Percentiles rank a stretch among this genome's conserved stretches.
Evolutionary conservation across 2,329 filamentous ascomycete species (phyloP).

Genomic region (Ophiobolus disseminans): DNA sequence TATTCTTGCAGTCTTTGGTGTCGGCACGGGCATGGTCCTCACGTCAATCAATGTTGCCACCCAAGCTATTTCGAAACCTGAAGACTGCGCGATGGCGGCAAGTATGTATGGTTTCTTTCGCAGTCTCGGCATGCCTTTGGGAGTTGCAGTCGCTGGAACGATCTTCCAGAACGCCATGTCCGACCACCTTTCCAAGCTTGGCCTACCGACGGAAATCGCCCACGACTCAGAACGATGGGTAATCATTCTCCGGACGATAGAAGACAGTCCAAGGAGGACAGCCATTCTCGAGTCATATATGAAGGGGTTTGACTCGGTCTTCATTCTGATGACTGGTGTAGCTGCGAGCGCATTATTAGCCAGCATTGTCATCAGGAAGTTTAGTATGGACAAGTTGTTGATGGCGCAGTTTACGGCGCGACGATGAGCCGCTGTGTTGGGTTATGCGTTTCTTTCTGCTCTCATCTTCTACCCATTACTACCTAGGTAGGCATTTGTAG

Average conservation of each 20-base stretch:
- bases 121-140: slow-evolving; percentile 55
- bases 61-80: slow-evolving; percentile 46
- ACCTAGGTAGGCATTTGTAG: too few species aligned
- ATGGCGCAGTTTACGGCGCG: slow-evolving; percentile 28
- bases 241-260: slow-evolving; percentile 28
- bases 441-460: background rate
- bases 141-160: slow-evolving; percentile 47
- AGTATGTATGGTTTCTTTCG: slow-evolving; percentile 50
- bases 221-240: slow-evolving; percentile 40
- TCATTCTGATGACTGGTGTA: slow-evolving; percentile 28
- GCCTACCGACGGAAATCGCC: slow-evolving; percentile 31
- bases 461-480: background rate
- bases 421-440: slow-evolving; percentile 1
- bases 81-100: slow-evolving; percentile 45
- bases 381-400: slow-evolving; percentile 40
- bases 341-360: slow-evolving; percentile 31
- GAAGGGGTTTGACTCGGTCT: slow-evolving; percentile 35
- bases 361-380: slow-evolving; percentile 38
- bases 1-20: slow-evolving; percentile 48
- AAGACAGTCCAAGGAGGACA: slow-evolving; percentile 15
- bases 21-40: slow-evolving; percentile 54
- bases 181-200: slow-evolving; percentile 27
- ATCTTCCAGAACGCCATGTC: slow-evolving; percentile 53
- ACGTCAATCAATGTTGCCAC: slow-evolving; percentile 50
- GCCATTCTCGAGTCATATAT: slow-evolving; percentile 33